Conservation (phyloP, 23 red algal genomes). For the Agarophyton chilense region DNA sequence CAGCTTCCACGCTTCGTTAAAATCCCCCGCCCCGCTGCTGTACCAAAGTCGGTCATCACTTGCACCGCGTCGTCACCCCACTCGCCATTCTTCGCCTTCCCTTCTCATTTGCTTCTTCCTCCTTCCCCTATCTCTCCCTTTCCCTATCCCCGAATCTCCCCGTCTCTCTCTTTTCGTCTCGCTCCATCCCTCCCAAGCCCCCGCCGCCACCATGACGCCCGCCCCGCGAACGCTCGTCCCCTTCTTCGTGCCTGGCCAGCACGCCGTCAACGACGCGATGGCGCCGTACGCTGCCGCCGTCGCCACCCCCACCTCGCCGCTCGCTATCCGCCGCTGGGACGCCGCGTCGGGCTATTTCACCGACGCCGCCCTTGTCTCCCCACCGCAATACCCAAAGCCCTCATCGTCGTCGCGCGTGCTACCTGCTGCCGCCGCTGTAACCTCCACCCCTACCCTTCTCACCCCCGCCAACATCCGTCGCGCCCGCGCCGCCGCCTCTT, state of each 20-base stretch:
- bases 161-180: background rate
- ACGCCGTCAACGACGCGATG: background rate
- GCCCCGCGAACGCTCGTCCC: background rate
- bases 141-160: background rate
- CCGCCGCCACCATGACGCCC: background rate
- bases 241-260: slow-evolving; percentile 9
- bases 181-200: background rate
- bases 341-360: background rate
- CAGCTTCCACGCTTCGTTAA: too few relatives aligned
- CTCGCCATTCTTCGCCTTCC: too few relatives aligned
- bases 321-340: background rate
- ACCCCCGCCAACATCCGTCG: slow-evolving; percentile 33
- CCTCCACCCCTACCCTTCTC: background rate
- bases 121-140: background rate
- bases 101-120: too few relatives aligned
- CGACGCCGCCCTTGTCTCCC: background rate
- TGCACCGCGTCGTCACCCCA: too few relatives aligned
- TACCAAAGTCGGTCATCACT: too few relatives aligned
- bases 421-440: background rate
- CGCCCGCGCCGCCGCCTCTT: background rate
- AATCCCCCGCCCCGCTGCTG: background rate
- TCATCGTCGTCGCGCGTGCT: too few relatives aligned
- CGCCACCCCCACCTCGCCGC: background rate
- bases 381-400: too few relatives aligned
- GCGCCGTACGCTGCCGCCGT: background rate